Base-by-base conservation (phyloP, 1,284 basidiomycete genomes). In the Kalmanozyma brasiliensis region DNA sequence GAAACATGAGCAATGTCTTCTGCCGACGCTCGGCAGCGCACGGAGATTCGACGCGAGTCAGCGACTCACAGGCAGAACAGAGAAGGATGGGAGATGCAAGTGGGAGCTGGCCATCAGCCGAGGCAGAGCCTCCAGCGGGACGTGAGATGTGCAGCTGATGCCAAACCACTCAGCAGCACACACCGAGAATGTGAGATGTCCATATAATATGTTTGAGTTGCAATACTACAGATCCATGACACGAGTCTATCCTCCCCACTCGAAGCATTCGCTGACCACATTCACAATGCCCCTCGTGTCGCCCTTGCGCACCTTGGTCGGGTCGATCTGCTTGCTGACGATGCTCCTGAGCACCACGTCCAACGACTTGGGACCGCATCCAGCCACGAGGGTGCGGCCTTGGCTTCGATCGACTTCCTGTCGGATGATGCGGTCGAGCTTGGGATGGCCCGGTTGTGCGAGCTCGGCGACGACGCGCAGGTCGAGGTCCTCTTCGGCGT, bases 361-460 rank as follows among this genome's bases (percentile, higher is more conserved):
- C 55, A 92, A 84, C 17, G 89, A 89, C 1, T 86, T 85, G 0
- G 91, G 91, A 6, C 91, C 91, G 74, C 91, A 93, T 87, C 89
- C 90, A 26, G 88, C 89, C 45, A 91, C 90, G 38, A 89, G 84
- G 41, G 90, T 80, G 10, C 86, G 83, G 6, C 89, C 90, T 65
- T 84, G 79, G 4, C 88, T 85, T 8, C 72, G 64, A 44, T 86
- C 84, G 5, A 90, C 86, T 79, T 92, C 91, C 52, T 90, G 88
- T 13, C 85, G 85, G 16, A 92, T 79, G 41, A 92, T 87, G 43
- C 85, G 83, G 45, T 88, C 86, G 43, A 92, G 80, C 70, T 87
- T 88, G n/a, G 92, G 91, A 73, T 89, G 88, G 0, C 92, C 92
- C 1, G 87, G 86, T 38, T 88, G 85, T 10, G 89, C 89, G 52